These are phyloP conservation scores for Davidsoniella eucalypti DNA, from an alignment of 2,329 filamentous ascomycete species.

Conservation along the genomic window DNA sequence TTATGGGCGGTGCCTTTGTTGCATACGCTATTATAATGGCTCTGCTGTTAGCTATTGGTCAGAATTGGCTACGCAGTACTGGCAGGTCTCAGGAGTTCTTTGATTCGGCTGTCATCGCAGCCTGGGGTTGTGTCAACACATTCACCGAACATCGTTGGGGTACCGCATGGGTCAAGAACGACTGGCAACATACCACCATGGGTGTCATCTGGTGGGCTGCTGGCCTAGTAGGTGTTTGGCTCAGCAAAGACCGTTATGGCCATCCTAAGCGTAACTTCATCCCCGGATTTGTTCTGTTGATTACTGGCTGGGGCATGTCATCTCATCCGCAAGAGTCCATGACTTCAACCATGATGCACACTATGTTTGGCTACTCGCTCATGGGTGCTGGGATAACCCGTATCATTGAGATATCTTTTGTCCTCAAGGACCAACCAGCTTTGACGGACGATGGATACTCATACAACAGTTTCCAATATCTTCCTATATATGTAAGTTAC, in stretches of 20 bases:
- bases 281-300: constrained; percentile 73
- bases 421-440: constrained; percentile 56
- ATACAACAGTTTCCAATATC: constrained; percentile 43
- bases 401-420: constrained; percentile 81
- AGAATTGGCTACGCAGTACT: constrained; percentile 66
- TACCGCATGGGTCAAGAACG: constrained; percentile 72
- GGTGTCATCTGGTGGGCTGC: constrained; percentile 98
- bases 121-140: constrained; percentile 94
- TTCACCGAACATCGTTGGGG: constrained; percentile 98
- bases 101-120: constrained; percentile 76
- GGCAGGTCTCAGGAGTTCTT: constrained; percentile 94
- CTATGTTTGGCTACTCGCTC: constrained; percentile 82
- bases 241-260: constrained; percentile 70
- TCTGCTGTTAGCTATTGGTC: constrained; percentile 73
- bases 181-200: constrained; percentile 98
- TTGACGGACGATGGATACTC: constrained; percentile 51
- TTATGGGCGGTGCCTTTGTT: constrained; percentile 96
- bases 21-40: constrained; percentile 81
- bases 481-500: constrained; percentile 38
- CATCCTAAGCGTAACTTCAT: constrained; percentile 83
- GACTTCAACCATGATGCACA: constrained; percentile 75
- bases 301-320: constrained; percentile 95
- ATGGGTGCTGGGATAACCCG: constrained; percentile 77
- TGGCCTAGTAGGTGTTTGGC: constrained; percentile 79
- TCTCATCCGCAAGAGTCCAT: constrained; percentile 71